Conservation (phyloP, 805 yeast species). For the Suhomyces vadensis region DNA sequence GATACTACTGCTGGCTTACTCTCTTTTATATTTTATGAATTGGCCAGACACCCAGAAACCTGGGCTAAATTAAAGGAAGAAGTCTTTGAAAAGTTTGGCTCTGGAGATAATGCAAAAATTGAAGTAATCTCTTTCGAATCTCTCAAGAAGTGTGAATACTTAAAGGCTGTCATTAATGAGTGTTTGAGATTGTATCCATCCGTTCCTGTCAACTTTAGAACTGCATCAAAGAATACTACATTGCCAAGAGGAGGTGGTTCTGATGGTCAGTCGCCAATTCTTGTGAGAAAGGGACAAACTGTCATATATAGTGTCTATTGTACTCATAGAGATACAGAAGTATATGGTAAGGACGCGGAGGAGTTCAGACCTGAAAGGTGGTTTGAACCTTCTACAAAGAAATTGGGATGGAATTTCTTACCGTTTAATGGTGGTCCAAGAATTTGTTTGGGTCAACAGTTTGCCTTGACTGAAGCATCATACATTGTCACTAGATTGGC, state of each 20-base stretch:
- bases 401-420: slow-evolving; percentile 37
- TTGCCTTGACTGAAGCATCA: slow-evolving; percentile 40
- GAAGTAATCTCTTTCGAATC: slow-evolving; percentile 47
- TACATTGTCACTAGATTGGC: slow-evolving; percentile 30
- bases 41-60: slow-evolving; percentile 43
- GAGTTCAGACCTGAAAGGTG: slow-evolving; percentile 43
- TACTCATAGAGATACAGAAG: slow-evolving; percentile 20
- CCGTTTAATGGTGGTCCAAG: slow-evolving; percentile 43
- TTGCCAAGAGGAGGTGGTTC: slow-evolving; percentile 54
- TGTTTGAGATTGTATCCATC: slow-evolving; percentile 51
- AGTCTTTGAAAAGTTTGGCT: slow-evolving; percentile 33
- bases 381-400: slow-evolving; percentile 25
- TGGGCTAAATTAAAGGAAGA: slow-evolving; percentile 40
- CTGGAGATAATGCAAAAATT: slow-evolving; percentile 31
- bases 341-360: slow-evolving; percentile 36
- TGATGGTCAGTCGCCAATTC: slow-evolving; percentile 21
- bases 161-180: slow-evolving; percentile 50
- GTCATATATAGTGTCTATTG: slow-evolving; percentile 21
- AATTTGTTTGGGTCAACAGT: slow-evolving; percentile 42
- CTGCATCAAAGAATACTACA: slow-evolving; percentile 46
- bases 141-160: slow-evolving; percentile 49
- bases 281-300: slow-evolving; percentile 26
- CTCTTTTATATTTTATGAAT: slow-evolving; percentile 46
- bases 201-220: slow-evolving; percentile 51
- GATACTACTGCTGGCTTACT: slow-evolving; percentile 56